These are phyloP conservation scores for Acer saccharum DNA, from an alignment of 345 rosid genomes.

Conservation along the genomic window DNA sequence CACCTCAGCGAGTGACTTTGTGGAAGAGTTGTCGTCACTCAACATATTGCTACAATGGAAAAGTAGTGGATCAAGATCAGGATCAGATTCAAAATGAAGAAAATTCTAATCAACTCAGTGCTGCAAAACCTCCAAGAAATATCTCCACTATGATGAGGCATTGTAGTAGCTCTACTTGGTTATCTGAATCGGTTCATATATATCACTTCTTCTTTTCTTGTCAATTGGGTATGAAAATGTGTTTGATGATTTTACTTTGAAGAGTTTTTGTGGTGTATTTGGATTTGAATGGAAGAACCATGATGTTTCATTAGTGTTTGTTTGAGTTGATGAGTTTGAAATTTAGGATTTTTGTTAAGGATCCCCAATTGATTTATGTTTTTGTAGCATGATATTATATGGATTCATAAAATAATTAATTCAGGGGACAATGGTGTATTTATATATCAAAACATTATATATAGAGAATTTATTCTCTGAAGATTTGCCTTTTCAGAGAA, in stretches of 20 bases:
- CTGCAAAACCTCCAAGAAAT: conserved; percentile 1
- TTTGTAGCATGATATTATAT: background rate
- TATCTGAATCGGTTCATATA: background rate
- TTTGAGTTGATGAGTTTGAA: background rate
- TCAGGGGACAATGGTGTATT: background rate
- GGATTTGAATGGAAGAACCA: too few relatives aligned
- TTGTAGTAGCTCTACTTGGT: background rate
- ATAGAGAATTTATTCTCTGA: too few relatives aligned
- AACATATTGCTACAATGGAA: too few relatives aligned
- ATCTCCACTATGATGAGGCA: background rate
- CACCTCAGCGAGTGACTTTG: too few relatives aligned
- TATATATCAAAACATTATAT: too few relatives aligned
- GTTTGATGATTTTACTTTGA: too few relatives aligned
- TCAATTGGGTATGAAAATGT: background rate
- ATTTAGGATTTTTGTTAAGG: background rate
- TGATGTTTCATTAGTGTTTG: background rate
- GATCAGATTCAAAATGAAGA: too few relatives aligned
- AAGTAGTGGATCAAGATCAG: too few relatives aligned
- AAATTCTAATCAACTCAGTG: background rate
- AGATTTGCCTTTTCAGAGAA: too few relatives aligned
- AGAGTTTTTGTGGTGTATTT: too few relatives aligned
- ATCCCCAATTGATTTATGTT: background rate
- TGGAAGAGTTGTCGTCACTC: too few relatives aligned
- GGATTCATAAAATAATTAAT: background rate
- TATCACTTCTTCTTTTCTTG: background rate